Evolutionary conservation across 169 alveolate species (phyloP).

Genomic region (Babesia sp.): DNA sequence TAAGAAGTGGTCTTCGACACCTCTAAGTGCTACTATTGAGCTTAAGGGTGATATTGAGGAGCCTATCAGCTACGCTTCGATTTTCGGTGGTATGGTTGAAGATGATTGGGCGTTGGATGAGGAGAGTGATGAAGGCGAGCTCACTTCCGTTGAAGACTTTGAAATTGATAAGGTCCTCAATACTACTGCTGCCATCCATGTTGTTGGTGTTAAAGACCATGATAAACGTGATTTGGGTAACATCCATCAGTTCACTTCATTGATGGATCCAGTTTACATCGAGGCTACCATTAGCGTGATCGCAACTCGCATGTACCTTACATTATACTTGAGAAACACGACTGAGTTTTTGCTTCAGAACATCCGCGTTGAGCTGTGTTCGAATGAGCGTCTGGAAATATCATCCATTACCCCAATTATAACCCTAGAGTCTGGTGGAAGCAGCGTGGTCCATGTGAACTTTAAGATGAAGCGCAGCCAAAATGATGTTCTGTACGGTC

Average conservation of each 20-base stretch:
- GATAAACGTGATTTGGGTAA: constrained; percentile 2
- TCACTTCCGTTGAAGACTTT: neutral
- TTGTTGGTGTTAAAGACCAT: constrained; percentile 2
- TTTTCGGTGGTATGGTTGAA: constrained; percentile 22
- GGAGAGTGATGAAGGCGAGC: constrained; percentile 4
- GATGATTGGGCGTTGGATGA: constrained; percentile 36
- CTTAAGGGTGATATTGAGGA: constrained; percentile 22
- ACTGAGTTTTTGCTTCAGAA: constrained; percentile 89
- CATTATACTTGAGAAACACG: constrained; percentile 83
- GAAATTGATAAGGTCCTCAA: constrained; percentile 19
- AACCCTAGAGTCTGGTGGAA: constrained; percentile 80
- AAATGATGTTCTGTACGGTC: constrained; percentile 90
- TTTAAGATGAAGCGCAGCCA: constrained; percentile 84
- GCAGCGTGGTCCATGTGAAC: constrained; percentile 74
- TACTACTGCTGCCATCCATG: neutral
- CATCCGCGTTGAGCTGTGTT: constrained; percentile 85
- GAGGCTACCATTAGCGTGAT: constrained; percentile 89
- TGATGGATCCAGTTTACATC: constrained; percentile 89
- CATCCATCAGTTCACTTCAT: constrained; percentile 58
- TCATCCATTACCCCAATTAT: constrained; percentile 82
- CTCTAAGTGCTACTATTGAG: neutral
- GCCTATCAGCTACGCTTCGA: neutral
- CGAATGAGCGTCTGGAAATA: constrained; percentile 82
- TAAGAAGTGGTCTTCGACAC: neutral
- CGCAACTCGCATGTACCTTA: constrained; percentile 85